Evolutionary conservation across 352 stramenopile species (phyloP).

Genomic region (Pythium sukuiense): DNA sequence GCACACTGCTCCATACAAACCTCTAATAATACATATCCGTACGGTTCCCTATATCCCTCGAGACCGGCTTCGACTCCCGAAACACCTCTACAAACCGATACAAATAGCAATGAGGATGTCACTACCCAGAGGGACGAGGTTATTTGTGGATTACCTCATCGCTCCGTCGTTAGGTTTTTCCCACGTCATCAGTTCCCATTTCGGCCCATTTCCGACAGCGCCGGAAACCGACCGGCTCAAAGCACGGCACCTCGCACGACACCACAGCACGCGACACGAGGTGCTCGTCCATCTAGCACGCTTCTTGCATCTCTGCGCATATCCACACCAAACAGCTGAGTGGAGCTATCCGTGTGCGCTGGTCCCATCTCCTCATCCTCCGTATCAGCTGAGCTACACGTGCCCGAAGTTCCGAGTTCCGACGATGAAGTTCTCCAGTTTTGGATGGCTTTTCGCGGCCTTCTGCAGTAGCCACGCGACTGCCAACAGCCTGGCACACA

Average conservation of each 20-base stretch:
- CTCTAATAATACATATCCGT: slow-evolving; percentile 5
- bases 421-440: slow-evolving; percentile 9
- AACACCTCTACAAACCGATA: neutral
- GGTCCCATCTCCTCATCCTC: neutral
- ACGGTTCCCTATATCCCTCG: neutral
- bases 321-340: neutral
- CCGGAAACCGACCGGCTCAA: slow-evolving; percentile 8
- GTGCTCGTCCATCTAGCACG: neutral
- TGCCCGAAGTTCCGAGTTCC: neutral
- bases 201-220: slow-evolving; percentile 3
- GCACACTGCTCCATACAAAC: neutral
- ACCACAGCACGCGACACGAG: neutral
- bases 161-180: neutral
- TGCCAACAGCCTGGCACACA: slow-evolving; percentile 6
- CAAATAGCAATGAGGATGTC: neutral
- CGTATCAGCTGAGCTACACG: neutral
- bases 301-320: neutral
- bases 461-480: slow-evolving; percentile 8
- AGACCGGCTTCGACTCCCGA: too few relatives aligned
- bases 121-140: slow-evolving; percentile 7
- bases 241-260: neutral
- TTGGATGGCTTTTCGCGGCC: slow-evolving; percentile 6
- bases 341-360: neutral
- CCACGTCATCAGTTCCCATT: slow-evolving; percentile 1
- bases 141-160: slow-evolving; percentile 1